Conservation (phyloP, 1,284 basidiomycete genomes). For the Sporisorium reilianum region DNA sequence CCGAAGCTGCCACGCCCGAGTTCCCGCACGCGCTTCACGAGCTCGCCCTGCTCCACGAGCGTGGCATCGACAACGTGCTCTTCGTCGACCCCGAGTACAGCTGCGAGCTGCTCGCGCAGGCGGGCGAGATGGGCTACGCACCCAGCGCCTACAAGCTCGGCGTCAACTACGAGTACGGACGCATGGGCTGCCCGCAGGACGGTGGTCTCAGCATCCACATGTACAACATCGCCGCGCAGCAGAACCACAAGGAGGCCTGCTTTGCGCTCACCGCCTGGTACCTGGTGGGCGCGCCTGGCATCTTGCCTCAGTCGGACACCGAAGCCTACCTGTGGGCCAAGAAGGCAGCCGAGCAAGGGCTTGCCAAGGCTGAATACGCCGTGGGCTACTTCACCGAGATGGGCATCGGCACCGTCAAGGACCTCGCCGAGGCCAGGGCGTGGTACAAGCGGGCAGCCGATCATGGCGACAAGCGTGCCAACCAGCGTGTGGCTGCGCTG, state of each 20-base stretch:
- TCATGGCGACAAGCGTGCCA: slow-evolving; percentile 92
- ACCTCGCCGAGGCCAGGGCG: slow-evolving; percentile 73
- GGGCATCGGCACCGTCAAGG: slow-evolving; percentile 70
- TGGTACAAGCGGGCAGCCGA: slow-evolving; percentile 93
- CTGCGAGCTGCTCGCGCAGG: slow-evolving; percentile 92
- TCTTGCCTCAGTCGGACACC: slow-evolving; percentile 96
- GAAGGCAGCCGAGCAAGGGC: slow-evolving; percentile 67
- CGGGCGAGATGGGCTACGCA: slow-evolving; percentile 93
- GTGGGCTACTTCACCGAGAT: slow-evolving; percentile 94
- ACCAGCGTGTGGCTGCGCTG: slow-evolving; percentile 77
- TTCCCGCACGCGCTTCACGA: slow-evolving; percentile 97
- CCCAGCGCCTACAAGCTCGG: slow-evolving; percentile 95
- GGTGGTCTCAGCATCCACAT: slow-evolving; percentile 97
- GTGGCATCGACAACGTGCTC: slow-evolving; percentile 94
- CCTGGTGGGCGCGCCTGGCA: slow-evolving; percentile 95
- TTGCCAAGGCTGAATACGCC: slow-evolving; percentile 77
- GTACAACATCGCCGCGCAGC: slow-evolving; percentile 84
- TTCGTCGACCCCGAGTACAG: slow-evolving; percentile 97
- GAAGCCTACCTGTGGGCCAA: slow-evolving; percentile 80
- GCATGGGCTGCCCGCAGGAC: slow-evolving; percentile 98
- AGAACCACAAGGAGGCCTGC: slow-evolving; percentile 94
- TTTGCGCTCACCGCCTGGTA: slow-evolving; percentile 99
- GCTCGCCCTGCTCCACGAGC: slow-evolving; percentile 90
- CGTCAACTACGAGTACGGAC: slow-evolving; percentile 99
- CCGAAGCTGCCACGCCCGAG: slow-evolving; percentile 81